Base-by-base conservation (phyloP, 306 rosid genomes). In the Acmispon strigosus region DNA sequence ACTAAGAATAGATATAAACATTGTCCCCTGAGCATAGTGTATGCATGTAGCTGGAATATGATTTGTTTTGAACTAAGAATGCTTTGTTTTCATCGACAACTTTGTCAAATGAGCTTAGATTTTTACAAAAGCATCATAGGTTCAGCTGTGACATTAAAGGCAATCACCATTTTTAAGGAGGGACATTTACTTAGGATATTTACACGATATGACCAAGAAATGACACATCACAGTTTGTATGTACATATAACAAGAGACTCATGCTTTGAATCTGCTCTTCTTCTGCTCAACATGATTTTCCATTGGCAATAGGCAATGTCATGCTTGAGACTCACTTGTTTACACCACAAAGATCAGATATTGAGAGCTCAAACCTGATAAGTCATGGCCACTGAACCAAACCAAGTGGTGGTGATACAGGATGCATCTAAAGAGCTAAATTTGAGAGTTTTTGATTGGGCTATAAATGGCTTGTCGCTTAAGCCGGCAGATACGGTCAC, bases 351-450 rank as follows among this genome's bases (percentile, higher is more conserved):
- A 66, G 69, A 55, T 50, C 8, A 67, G 47, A 41, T 67, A 47
- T 11, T 7, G 45, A 67, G 67, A 61, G 49, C 12, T 58, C 74
- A 43, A 60, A 51, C 16, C 11, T 37, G n/a, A 22, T 32, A 4
- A 24, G 47, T 9, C 41, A 73, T 73, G 79, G 62, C 65, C 10
- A 74, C 71, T 50, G 86, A 57, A 53, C 72, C 44, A 19, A 77
- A 85, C 48, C 87, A 78, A 51, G 89, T 90, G 71, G 83, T 90
- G 79, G 87, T 88, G 86, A 81, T 92, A 54, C 84, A 82, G 54
- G 98, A 88, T 73, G 96, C 88, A 52, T 74, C 85, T 13, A 82
- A 77, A 59, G 80, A 80, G 24, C 79, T 86, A 60, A 78, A 82
- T 61, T 62, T 68, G 27, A 81, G 66, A 69, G 84, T 79, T 29